Base-by-base conservation (phyloP, 148 eudicot genomes). In the Amaranthus cruentus region DNA sequence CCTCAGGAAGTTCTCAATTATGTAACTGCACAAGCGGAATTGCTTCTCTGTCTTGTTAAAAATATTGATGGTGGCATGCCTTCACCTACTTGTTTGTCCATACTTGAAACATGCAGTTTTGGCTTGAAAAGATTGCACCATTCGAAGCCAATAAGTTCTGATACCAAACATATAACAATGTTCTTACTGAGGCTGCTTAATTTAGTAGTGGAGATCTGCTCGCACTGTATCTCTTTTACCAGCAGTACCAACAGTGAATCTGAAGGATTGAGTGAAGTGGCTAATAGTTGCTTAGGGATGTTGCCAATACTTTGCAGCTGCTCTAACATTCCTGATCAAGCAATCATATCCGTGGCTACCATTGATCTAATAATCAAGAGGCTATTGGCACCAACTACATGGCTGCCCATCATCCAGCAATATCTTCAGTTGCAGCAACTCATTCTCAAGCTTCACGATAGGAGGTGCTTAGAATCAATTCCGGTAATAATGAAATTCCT, bases 401-500 rank as follows among this genome's bases (percentile, higher is more conserved):
- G 99, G 99, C 78, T 90, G 47, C 97, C 99, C 44, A 76, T 92
- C 69, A 83, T 92, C 64, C 85, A 86, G 85, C 85, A 88, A 71
- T 86, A 90, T 87, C 87, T 96, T 68, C 88, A 70, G 47, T 53
- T 88, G 74, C 92, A 88, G 50, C 84, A 83, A 75, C 81, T 92
- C 69, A 73, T 92, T 80, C 83, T 71, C 76, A 92, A 79, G 81
- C 94, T 96, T 76, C 87, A 83, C 70, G 86, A 88, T 79, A 78
- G 79, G 69, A 78, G 50, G 18, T 72, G 73, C 67, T 56, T 65
- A 14, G 77, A 74, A 56, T 81, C 81, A 9, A 48, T 81, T 68
- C 83, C 95, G 4, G 75, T 84, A 3, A 81, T 89, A 72, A 75
- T 96, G 82, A 90, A 92, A 85, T 90, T 92, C 76, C 81, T 92